These are phyloP conservation scores for Globisporangium nodosum DNA, from an alignment of 352 stramenopile genomes.

Conservation along the genomic window DNA sequence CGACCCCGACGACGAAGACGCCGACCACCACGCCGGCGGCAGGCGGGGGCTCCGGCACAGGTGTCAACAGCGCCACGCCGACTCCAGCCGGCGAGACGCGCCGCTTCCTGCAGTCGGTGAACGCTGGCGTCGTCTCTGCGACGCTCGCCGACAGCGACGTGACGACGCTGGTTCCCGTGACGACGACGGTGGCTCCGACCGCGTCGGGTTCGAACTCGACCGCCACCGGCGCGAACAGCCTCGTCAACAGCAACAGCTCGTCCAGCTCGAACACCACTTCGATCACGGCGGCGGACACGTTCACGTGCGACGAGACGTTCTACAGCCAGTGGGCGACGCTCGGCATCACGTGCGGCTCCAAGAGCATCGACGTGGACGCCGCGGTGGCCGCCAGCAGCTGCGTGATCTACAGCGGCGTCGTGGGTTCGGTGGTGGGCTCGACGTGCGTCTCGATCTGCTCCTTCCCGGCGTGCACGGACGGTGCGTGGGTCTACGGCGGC, in stretches of 20 bases:
- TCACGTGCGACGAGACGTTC: constrained; percentile 73
- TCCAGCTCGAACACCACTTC: constrained; percentile 13
- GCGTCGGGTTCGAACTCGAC: constrained; percentile 6
- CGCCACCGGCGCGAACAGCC: not conserved
- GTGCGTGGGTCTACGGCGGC: constrained; percentile 51
- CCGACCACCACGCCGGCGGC: constrained; percentile 2
- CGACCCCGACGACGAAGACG: constrained; percentile 5
- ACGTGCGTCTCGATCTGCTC: constrained; percentile 77
- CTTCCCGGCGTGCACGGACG: constrained; percentile 61
- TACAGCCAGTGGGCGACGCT: constrained; percentile 73
- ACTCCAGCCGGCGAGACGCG: constrained; percentile 2
- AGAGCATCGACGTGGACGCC: constrained; percentile 38
- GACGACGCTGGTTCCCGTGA: not conserved
- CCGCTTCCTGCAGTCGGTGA: constrained; percentile 4
- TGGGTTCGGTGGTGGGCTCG: constrained; percentile 36
- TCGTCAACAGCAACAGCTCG: constrained; percentile 5
- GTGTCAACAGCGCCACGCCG: constrained; percentile 1
- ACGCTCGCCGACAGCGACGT: not conserved
- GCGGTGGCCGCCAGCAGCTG: constrained; percentile 51
- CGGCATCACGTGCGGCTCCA: constrained; percentile 50
- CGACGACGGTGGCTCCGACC: not conserved
- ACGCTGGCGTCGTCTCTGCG: not conserved
- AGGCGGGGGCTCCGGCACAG: not conserved
- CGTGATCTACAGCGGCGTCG: constrained; percentile 72
- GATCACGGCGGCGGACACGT: constrained; percentile 24